phyloP scores from a whole-genome alignment of 2,329 filamentous ascomycete species.

The Didymosphaeria variabile region DNA sequence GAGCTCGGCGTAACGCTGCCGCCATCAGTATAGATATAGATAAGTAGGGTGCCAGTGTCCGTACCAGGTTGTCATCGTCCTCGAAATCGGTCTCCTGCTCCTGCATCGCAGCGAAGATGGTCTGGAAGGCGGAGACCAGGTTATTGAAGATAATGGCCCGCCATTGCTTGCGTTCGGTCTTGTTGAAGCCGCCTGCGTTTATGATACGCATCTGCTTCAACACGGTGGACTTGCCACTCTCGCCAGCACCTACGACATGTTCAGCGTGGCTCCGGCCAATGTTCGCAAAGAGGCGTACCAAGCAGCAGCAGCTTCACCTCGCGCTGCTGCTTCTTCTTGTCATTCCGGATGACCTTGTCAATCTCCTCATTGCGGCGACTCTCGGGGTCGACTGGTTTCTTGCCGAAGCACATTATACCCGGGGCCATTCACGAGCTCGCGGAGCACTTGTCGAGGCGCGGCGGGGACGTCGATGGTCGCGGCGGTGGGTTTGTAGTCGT shows the following conservation, averaged over 20 bases:
- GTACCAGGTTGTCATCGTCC: slow-evolving; percentile 79
- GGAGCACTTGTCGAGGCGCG: slow-evolving; percentile 14
- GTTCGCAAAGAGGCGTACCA: slow-evolving; percentile 66
- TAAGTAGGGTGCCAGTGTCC: slow-evolving; percentile 31
- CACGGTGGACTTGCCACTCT: slow-evolving; percentile 95
- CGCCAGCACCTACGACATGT: slow-evolving; percentile 77
- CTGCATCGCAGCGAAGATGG: slow-evolving; percentile 90
- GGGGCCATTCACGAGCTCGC: slow-evolving; percentile 42
- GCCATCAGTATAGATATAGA: slow-evolving; percentile 17
- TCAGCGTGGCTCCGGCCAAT: slow-evolving; percentile 34
- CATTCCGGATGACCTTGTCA: slow-evolving; percentile 82
- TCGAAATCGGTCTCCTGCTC: slow-evolving; percentile 83
- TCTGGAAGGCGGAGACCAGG: slow-evolving; percentile 88
- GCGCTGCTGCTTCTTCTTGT: slow-evolving; percentile 85
- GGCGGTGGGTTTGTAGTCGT: slow-evolving; percentile 13
- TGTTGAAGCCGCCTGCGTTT: slow-evolving; percentile 89
- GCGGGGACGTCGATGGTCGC: slow-evolving; percentile 9
- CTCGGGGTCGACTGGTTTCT: slow-evolving; percentile 58
- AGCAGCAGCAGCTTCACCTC: slow-evolving; percentile 95
- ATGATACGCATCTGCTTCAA: slow-evolving; percentile 99
- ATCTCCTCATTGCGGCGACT: slow-evolving; percentile 72
- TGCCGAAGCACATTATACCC: slow-evolving; percentile 62
- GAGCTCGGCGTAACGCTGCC: slow-evolving; percentile 78
- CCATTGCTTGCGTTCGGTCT: slow-evolving; percentile 89
- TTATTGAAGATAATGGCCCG: slow-evolving; percentile 97